Evolutionary conservation across 192 early-diverging fungal genomes (phyloP).

Genomic region (Coemansia sp.): DNA sequence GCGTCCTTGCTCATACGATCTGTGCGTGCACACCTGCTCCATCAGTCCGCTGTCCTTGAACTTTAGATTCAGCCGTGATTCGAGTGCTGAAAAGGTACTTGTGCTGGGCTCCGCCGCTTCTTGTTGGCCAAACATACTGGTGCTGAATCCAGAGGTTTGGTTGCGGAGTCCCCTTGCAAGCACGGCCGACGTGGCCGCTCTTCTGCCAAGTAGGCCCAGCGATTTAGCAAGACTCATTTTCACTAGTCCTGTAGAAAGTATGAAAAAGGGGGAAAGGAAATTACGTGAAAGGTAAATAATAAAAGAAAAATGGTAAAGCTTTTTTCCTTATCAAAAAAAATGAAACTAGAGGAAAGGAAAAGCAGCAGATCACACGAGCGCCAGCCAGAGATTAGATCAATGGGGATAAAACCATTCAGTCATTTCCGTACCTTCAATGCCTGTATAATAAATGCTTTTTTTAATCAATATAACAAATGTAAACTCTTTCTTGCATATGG

Average conservation of each 20-base stretch:
- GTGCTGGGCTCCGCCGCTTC: constrained; percentile 15
- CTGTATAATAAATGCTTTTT: not conserved
- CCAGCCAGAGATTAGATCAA: too few relatives aligned
- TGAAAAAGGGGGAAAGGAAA: not conserved
- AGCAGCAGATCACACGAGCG: too few relatives aligned
- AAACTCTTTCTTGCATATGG: not conserved
- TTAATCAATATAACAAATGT: not conserved
- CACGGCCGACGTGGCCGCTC: not conserved
- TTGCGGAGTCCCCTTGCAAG: not conserved
- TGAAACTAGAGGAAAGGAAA: too few relatives aligned
- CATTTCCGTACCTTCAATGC: too few relatives aligned
- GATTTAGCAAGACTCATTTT: constrained; percentile 3
- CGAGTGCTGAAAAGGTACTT: constrained; percentile 43
- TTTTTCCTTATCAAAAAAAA: not conserved
- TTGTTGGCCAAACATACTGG: constrained; percentile 19
- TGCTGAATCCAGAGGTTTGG: not conserved
- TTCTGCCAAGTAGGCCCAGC: not conserved
- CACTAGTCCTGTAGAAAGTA: not conserved
- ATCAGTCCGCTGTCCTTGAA: constrained; percentile 52
- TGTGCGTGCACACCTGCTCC: constrained; percentile 62
- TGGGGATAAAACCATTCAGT: too few relatives aligned
- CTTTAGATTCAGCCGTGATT: constrained; percentile 49
- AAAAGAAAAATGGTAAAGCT: not conserved
- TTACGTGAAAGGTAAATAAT: not conserved
- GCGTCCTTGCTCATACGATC: constrained; percentile 56